Conservation (phyloP, 2,329 filamentous ascomycete genomes). For the Zasmidium angulare region DNA sequence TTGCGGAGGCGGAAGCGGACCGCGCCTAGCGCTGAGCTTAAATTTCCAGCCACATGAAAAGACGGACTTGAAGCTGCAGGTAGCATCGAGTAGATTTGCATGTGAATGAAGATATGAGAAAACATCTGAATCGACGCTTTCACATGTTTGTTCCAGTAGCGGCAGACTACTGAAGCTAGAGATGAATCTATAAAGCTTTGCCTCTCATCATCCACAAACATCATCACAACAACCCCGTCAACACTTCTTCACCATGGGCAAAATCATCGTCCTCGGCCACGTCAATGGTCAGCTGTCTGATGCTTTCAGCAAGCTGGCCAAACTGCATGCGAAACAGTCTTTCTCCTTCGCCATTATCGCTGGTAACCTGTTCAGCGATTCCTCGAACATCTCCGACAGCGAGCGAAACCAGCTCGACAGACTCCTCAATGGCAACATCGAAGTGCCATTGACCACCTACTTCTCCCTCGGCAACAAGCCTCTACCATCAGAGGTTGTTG, state of each 20-base stretch:
- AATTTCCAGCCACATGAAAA: background rate
- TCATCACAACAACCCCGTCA: constrained; percentile 1
- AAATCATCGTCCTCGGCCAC: constrained; percentile 76
- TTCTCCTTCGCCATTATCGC: constrained; percentile 83
- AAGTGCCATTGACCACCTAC: constrained; percentile 80
- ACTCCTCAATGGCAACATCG: constrained; percentile 70
- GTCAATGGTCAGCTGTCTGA: constrained; percentile 75
- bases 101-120: background rate
- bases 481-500: constrained; percentile 69
- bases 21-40: no score
- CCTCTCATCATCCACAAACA: constrained; percentile 1
- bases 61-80: no score
- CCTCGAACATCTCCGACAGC: constrained; percentile 45
- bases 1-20: background rate
- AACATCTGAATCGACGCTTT: background rate
- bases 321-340: constrained; percentile 80
- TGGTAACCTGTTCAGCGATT: constrained; percentile 75
- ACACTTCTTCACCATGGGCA: constrained; percentile 2
- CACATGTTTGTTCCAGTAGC: no score
- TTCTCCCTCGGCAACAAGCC: constrained; percentile 76
- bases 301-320: constrained; percentile 74
- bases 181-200: no score
- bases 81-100: background rate
- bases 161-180: no score
- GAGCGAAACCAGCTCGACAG: constrained; percentile 44